A percentile compares a stretch with the other conserved stretches of the same genome.
phyloP scores from a whole-genome alignment of 345 rosid genomes.

The Acer negundo region DNA sequence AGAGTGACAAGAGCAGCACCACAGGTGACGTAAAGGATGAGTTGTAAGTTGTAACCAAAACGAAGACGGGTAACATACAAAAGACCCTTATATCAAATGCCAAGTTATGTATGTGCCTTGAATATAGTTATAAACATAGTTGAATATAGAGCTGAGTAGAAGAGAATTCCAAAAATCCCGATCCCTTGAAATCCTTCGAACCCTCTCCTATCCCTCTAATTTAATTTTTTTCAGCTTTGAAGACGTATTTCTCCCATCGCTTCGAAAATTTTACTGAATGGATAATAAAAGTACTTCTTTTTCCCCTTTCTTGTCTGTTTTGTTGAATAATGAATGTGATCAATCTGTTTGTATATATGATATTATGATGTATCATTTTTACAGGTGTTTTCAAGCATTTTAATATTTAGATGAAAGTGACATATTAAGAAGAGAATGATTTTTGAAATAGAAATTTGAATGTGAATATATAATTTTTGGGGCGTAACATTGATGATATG shows the following conservation, averaged over 20 bases:
- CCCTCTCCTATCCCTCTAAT: not conserved
- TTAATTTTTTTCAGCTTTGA: not conserved
- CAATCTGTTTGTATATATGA: not conserved
- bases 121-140: slow-evolving; percentile 4
- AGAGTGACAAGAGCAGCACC: slow-evolving; percentile 27
- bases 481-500: not conserved
- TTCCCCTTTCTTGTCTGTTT: not conserved
- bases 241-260: not conserved
- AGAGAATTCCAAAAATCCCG: not conserved
- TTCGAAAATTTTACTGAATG: not conserved
- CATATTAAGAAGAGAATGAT: no score
- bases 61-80: not conserved
- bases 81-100: not conserved
- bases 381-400: not conserved
- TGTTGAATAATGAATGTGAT: not conserved
- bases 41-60: slow-evolving; percentile 66
- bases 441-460: no score
- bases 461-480: not conserved
- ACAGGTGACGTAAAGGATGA: slow-evolving; percentile 64
- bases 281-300: not conserved
- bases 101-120: slow-evolving; percentile 18
- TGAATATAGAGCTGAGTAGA: slow-evolving; percentile 12
- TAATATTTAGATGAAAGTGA: not conserved
- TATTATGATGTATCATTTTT: not conserved
- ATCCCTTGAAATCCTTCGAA: not conserved